Conservation (phyloP, 768 basidiomycete species). For the Termitomyces sp. region DNA sequence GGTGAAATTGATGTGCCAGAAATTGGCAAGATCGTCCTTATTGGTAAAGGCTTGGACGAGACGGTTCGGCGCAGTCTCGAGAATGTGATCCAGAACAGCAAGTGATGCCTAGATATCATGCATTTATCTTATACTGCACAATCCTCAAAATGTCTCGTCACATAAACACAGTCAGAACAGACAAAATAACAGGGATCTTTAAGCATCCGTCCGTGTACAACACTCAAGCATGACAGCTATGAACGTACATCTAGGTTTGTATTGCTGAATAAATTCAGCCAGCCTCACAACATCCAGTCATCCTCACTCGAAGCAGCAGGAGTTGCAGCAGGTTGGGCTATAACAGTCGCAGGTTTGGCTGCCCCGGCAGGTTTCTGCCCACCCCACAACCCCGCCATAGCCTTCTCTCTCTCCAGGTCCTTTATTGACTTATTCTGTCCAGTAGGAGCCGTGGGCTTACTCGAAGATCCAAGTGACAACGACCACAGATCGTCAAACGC, state of each 20-base stretch:
- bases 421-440: slow-evolving; percentile 70
- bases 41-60: slow-evolving; percentile 75
- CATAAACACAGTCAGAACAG: neutral
- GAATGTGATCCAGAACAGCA: slow-evolving; percentile 15
- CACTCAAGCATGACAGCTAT: neutral
- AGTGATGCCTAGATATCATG: neutral
- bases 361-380: slow-evolving; percentile 17
- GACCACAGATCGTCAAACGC: slow-evolving; percentile 92
- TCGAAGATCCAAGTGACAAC: slow-evolving; percentile 60
- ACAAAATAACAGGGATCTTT: neutral
- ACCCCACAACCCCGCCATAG: slow-evolving; percentile 80
- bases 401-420: slow-evolving; percentile 87
- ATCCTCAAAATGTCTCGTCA: neutral
- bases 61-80: slow-evolving; percentile 53
- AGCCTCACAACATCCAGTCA: slow-evolving; percentile 9
- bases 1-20: slow-evolving; percentile 49
- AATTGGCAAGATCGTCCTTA: slow-evolving; percentile 80
- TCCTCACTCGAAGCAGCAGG: slow-evolving; percentile 6
- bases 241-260: slow-evolving; percentile 1
- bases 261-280: neutral
- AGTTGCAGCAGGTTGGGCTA: neutral
- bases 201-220: neutral
- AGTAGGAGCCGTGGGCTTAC: slow-evolving; percentile 31
- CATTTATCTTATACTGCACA: neutral
- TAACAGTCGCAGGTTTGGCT: neutral